Evolutionary conservation across 2,329 filamentous ascomycete species (phyloP).

Genomic region (Colletotrichum cordylinicola): DNA sequence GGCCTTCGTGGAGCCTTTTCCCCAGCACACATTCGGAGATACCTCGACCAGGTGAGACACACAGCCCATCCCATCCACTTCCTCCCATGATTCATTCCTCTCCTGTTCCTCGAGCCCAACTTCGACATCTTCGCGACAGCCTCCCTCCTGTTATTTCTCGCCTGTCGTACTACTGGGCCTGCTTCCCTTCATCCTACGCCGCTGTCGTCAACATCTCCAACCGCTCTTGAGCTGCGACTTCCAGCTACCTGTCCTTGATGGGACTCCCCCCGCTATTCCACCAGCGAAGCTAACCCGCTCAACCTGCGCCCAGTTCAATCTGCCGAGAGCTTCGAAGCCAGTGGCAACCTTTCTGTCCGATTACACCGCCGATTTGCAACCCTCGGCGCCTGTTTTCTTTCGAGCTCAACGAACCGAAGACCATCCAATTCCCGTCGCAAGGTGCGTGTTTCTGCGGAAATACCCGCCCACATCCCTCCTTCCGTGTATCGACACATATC

Average conservation of each 20-base stretch:
- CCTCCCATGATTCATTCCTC: constrained; percentile 3
- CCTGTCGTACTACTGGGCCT: not conserved
- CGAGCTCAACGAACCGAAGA: constrained; percentile 2
- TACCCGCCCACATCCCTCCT: not conserved
- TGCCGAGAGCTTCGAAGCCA: not conserved
- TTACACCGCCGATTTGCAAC: not conserved
- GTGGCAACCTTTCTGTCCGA: constrained; percentile 2
- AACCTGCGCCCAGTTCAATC: not conserved
- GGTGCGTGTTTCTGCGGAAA: constrained; percentile 1
- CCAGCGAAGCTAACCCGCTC: constrained; percentile 14
- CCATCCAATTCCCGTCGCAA: constrained; percentile 18
- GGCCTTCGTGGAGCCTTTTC: constrained; percentile 1
- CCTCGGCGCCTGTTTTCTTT: constrained; percentile 1
- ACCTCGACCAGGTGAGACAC: constrained; percentile 21
- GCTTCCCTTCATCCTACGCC: not conserved
- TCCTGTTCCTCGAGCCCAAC: constrained; percentile 1
- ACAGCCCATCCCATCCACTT: constrained; percentile 7
- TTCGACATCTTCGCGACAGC: not conserved
- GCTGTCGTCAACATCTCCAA: not conserved
- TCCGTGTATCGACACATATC: not conserved
- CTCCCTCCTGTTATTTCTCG: not conserved
- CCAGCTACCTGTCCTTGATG: constrained; percentile 18
- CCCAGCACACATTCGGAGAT: not conserved
- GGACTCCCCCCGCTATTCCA: constrained; percentile 6
- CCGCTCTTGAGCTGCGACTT: not conserved